Evolutionary conservation across 1,139 yeast species (phyloP).

Genomic region (Chernovozyma aurita): DNA sequence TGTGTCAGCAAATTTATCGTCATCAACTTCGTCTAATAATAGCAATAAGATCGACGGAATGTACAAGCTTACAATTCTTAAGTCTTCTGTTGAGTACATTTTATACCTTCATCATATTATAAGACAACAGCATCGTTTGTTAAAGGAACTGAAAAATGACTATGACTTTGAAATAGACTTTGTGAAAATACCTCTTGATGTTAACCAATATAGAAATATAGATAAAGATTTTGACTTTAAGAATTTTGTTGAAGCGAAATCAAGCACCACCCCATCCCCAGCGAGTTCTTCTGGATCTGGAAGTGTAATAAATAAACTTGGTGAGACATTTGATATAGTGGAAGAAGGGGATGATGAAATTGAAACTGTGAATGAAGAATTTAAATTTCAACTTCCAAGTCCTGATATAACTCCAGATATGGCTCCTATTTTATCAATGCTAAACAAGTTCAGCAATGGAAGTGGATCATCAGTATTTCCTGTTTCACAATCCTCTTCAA

Average conservation of each 20-base stretch:
- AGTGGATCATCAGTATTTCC: neutral
- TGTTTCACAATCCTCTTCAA: neutral
- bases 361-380: constrained; percentile 8
- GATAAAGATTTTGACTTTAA: constrained; percentile 53
- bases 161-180: constrained; percentile 41
- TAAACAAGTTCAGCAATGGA: constrained; percentile 18
- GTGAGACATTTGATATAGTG: constrained; percentile 5
- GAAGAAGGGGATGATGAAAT: constrained; percentile 12
- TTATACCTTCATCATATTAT: constrained; percentile 61
- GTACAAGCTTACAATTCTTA: constrained; percentile 76
- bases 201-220: constrained; percentile 55
- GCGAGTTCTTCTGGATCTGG: neutral
- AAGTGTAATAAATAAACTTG: constrained; percentile 1
- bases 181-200: constrained; percentile 49
- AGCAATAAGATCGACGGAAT: constrained; percentile 55
- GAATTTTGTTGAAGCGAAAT: constrained; percentile 8
- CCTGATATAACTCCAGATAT: constrained; percentile 45
- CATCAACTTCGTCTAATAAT: constrained; percentile 14
- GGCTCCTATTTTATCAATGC: constrained; percentile 30
- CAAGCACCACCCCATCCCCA: neutral
- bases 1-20: neutral
- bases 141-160: constrained; percentile 17
- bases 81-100: constrained; percentile 78
- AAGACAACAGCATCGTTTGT: constrained; percentile 39
- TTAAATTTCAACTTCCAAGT: constrained; percentile 28